A percentile compares a stretch with the other conserved stretches of the same genome.
Evolutionary conservation across 2,329 filamentous ascomycete genomes (phyloP).

Genomic region (Ceratocystis cacaofunesta): DNA sequence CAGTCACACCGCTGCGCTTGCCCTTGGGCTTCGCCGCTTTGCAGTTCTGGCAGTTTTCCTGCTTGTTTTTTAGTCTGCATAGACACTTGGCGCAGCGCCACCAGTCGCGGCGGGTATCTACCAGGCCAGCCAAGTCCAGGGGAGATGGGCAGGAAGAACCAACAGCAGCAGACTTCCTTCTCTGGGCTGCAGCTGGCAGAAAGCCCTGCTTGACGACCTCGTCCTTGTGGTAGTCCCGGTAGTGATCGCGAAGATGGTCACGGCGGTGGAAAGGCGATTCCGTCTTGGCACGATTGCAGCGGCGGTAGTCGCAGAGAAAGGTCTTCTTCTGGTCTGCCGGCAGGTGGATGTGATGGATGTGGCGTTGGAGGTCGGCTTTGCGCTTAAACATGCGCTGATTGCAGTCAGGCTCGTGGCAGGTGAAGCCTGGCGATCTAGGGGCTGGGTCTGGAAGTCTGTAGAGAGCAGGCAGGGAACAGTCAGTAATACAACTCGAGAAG

Average conservation of each 20-base stretch:
- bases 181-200: not conserved
- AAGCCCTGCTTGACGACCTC: conserved; percentile 35
- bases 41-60: conserved; percentile 35
- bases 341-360: conserved; percentile 35
- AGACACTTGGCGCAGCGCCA: conserved; percentile 43
- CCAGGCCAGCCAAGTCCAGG: conserved; percentile 25
- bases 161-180: not conserved
- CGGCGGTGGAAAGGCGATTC: conserved; percentile 35
- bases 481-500: not conserved
- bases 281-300: conserved; percentile 30
- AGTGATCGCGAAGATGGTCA: conserved; percentile 43
- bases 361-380: conserved; percentile 39
- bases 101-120: conserved; percentile 31
- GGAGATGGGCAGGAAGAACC: not conserved
- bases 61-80: conserved; percentile 28
- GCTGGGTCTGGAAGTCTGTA: not conserved
- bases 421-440: conserved; percentile 13
- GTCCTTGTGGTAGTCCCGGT: conserved; percentile 40
- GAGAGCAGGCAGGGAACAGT: not conserved
- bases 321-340: conserved; percentile 28
- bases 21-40: conserved; percentile 23
- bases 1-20: conserved; percentile 39
- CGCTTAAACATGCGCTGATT: conserved; percentile 34
- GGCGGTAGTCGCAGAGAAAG: conserved; percentile 38
- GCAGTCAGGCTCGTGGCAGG: conserved; percentile 30